Conservation (phyloP, 306 rosid species). For the Geum urbanum region DNA sequence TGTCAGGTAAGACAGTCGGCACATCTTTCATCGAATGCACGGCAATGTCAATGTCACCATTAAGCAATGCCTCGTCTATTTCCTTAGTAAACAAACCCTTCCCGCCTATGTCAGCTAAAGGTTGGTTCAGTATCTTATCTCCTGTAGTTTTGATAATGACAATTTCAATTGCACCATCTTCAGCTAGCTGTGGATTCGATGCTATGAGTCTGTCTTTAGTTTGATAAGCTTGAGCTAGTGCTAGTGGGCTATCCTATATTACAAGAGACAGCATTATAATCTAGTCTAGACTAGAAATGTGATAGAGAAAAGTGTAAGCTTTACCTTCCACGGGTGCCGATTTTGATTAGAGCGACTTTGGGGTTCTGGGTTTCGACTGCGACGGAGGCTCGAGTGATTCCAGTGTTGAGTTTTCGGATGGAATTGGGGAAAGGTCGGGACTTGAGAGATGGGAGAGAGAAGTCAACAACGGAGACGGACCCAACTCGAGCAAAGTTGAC, state of each 20-base stretch:
- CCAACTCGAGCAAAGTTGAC: slow-evolving; percentile 23
- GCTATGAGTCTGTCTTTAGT: slow-evolving; percentile 82
- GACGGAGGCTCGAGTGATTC: slow-evolving; percentile 51
- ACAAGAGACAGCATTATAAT: slow-evolving; percentile 22
- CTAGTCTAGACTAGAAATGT: no score
- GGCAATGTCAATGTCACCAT: slow-evolving; percentile 71
- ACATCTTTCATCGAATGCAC: slow-evolving; percentile 97
- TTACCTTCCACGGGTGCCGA: slow-evolving; percentile 93
- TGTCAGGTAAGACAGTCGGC: slow-evolving; percentile 72
- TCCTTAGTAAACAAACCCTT: slow-evolving; percentile 93
- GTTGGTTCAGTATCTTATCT: slow-evolving; percentile 72
- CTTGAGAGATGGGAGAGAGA: slow-evolving; percentile 41
- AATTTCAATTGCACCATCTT: slow-evolving; percentile 85
- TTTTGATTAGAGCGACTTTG: slow-evolving; percentile 58
- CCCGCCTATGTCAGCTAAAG: slow-evolving; percentile 89
- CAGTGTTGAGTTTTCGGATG: slow-evolving; percentile 21
- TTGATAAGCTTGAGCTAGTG: slow-evolving; percentile 88
- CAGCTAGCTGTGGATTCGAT: slow-evolving; percentile 65
- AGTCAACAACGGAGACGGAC: slow-evolving; percentile 35
- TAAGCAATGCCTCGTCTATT: slow-evolving; percentile 81
- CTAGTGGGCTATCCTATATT: slow-evolving; percentile 82
- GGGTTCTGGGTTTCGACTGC: slow-evolving; percentile 55
- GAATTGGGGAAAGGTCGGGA: slow-evolving; percentile 30
- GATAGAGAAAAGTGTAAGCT: neutral
- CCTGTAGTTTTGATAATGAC: slow-evolving; percentile 83